Percentiles rank a stretch among this genome's conserved stretches.
Evolutionary conservation across 1,139 yeast species (phyloP).

Genomic region (Magnusiomyces sp.): DNA sequence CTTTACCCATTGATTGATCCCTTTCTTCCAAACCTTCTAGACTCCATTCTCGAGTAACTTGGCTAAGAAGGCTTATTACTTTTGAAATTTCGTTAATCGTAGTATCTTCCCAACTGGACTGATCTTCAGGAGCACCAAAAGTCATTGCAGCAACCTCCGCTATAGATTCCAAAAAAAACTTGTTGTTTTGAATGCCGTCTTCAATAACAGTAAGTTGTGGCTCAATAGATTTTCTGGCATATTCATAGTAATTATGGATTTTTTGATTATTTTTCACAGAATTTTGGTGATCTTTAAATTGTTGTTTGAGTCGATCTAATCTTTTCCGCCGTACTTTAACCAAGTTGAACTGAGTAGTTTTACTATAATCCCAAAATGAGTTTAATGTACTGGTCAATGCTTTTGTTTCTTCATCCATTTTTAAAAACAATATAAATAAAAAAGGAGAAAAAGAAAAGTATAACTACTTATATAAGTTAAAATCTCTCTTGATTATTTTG

Average conservation of each 20-base stretch:
- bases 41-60: slow-evolving; percentile 72
- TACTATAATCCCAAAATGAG: neutral
- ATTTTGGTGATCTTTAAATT: neutral
- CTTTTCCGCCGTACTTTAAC: slow-evolving; percentile 23
- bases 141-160: slow-evolving; percentile 40
- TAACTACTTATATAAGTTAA: too few relatives aligned
- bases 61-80: slow-evolving; percentile 54
- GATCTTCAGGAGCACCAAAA: slow-evolving; percentile 46
- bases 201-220: slow-evolving; percentile 39
- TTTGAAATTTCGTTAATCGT: slow-evolving; percentile 47
- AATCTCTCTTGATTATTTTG: too few relatives aligned
- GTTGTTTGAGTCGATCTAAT: slow-evolving; percentile 13
- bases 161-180: slow-evolving; percentile 37
- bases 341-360: slow-evolving; percentile 18
- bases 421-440: neutral
- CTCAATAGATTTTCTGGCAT: slow-evolving; percentile 16
- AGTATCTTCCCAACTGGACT: slow-evolving; percentile 41
- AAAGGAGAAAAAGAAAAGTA: too few relatives aligned
- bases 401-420: slow-evolving; percentile 4
- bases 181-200: slow-evolving; percentile 43
- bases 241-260: slow-evolving; percentile 12
- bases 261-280: neutral
- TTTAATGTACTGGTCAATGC: neutral
- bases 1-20: slow-evolving; percentile 36
- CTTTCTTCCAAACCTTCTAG: slow-evolving; percentile 52